phyloP scores from a whole-genome alignment of 768 basidiomycete genomes.

The Termitomyces titanicus region DNA sequence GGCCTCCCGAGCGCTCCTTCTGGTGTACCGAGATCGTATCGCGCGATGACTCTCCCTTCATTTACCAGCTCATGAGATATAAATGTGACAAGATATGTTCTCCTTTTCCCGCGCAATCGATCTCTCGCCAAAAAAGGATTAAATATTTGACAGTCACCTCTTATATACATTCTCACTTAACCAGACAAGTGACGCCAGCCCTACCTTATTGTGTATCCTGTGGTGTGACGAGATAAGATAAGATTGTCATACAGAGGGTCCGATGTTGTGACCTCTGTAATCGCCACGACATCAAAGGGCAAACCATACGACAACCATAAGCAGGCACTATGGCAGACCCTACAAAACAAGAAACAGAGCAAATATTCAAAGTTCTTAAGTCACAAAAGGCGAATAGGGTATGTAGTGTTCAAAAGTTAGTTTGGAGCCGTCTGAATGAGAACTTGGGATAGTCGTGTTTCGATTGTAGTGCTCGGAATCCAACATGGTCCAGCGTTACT shows the following conservation, averaged over 20 bases:
- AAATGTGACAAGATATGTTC: too few relatives aligned
- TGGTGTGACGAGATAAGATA: conserved; percentile 11
- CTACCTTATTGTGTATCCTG: too few relatives aligned
- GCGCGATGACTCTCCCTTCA: too few relatives aligned
- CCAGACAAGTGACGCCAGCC: too few relatives aligned
- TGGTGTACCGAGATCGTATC: too few relatives aligned
- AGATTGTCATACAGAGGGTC: conserved; percentile 6
- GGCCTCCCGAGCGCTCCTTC: too few relatives aligned
- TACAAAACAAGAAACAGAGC: conserved; percentile 83
- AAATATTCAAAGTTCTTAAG: conserved; percentile 78
- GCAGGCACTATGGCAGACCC: conserved; percentile 58
- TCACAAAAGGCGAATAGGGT: conserved; percentile 90
- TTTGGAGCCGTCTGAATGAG: background rate
- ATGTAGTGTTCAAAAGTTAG: conserved; percentile 4
- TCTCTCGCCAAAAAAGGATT: too few relatives aligned
- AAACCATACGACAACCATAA: conserved; percentile 11
- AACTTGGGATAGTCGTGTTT: conserved; percentile 66
- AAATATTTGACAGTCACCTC: too few relatives aligned
- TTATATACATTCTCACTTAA: too few relatives aligned
- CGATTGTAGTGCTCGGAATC: conserved; percentile 93
- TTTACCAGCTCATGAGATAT: too few relatives aligned
- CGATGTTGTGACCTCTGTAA: conserved; percentile 2
- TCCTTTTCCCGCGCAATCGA: too few relatives aligned
- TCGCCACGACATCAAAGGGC: conserved; percentile 29
- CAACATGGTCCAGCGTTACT: conserved; percentile 96